These are phyloP conservation scores for Polygonum maritimum DNA, from an alignment of 148 eudicot genomes.

Conservation along the genomic window DNA sequence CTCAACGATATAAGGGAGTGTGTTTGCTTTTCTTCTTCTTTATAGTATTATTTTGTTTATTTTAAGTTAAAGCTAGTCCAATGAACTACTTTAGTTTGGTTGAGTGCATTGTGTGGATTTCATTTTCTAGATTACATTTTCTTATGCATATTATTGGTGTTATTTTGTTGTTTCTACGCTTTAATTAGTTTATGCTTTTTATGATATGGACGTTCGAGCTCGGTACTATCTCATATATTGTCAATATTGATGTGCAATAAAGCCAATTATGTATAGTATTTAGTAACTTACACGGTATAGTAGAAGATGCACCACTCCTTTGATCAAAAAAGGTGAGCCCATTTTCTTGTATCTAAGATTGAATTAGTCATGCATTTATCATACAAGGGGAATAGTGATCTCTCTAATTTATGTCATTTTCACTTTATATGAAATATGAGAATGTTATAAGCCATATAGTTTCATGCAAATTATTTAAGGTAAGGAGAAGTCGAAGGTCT, in stretches of 20 bases:
- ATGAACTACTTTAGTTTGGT: background rate
- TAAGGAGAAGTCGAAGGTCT: too few species aligned
- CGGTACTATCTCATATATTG: background rate
- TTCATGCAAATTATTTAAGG: too few species aligned
- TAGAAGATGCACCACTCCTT: background rate
- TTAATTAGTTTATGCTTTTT: background rate
- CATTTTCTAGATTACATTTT: background rate
- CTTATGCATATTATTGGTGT: background rate
- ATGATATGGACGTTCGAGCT: background rate
- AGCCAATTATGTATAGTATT: background rate
- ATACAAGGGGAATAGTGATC: too few species aligned
- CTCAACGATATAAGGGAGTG: background rate
- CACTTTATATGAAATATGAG: too few species aligned
- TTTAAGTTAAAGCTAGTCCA: background rate
- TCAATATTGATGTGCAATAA: background rate
- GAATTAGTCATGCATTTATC: too few species aligned
- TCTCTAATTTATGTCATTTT: too few species aligned
- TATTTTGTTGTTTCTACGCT: slow-evolving; percentile 1
- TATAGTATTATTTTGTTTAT: background rate
- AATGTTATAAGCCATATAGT: too few species aligned
- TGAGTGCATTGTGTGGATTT: slow-evolving; percentile 9
- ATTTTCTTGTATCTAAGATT: background rate
- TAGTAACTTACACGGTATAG: background rate
- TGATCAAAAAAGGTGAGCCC: background rate
- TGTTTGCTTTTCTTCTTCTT: background rate